Percentiles rank a stretch among this genome's conserved stretches.
Conservation (phyloP, 2,329 filamentous ascomycete genomes). For the Nemania bipapillata region DNA sequence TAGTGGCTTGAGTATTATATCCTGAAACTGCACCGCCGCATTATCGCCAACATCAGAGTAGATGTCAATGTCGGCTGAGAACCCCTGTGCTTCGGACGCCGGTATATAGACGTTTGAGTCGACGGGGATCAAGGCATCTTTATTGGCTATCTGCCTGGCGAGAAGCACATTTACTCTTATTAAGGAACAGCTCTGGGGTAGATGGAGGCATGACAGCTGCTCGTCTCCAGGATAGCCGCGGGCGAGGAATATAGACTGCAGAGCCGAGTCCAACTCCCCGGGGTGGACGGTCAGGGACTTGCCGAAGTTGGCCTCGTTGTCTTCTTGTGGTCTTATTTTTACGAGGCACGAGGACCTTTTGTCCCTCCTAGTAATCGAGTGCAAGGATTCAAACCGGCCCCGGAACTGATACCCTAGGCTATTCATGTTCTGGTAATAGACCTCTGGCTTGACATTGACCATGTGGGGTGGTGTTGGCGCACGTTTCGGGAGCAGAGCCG, state of each 20-base stretch:
- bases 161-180: no score
- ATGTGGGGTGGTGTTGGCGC: constrained; percentile 4
- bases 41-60: no score
- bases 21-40: no score
- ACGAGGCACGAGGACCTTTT: not conserved
- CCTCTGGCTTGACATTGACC: constrained; percentile 28
- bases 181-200: no score
- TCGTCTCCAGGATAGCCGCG: constrained; percentile 48
- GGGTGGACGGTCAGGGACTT: constrained; percentile 6
- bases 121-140: no score
- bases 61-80: no score
- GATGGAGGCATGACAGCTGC: not conserved
- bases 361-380: not conserved
- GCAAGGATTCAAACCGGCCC: constrained; percentile 26
- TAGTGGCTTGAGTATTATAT: no score
- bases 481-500: not conserved
- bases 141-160: no score
- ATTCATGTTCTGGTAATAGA: constrained; percentile 22
- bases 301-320: no score
- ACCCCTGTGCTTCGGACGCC: no score
- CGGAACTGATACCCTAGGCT: constrained; percentile 32
- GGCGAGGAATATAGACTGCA: constrained; percentile 50
- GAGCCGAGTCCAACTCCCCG: constrained; percentile 45
- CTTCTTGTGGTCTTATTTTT: no score
- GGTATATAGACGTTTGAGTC: no score